These are phyloP conservation scores for Manihot esculenta DNA, from an alignment of 441 rosid species.

Conservation along the genomic window DNA sequence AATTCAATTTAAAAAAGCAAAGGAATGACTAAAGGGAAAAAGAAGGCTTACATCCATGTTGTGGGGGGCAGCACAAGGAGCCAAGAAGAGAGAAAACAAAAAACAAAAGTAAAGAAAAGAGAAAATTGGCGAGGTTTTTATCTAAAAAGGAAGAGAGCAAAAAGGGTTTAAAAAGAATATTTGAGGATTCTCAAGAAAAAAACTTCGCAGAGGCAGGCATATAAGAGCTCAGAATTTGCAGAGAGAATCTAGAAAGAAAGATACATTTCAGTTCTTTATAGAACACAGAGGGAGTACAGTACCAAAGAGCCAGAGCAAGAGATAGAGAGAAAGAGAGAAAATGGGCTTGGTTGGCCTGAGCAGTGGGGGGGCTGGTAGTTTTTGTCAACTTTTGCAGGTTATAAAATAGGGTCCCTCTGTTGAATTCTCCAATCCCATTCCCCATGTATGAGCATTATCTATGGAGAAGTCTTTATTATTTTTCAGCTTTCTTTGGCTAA, in stretches of 20 bases:
- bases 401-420: not conserved
- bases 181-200: conserved; percentile 22
- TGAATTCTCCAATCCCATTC: not conserved
- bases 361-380: not conserved
- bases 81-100: not conserved
- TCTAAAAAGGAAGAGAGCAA: conserved; percentile 8
- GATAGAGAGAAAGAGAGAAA: not conserved
- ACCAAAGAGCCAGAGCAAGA: not conserved
- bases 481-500: not conserved
- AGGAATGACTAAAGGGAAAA: not conserved
- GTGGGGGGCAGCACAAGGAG: not conserved
- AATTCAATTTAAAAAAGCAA: too few species aligned
- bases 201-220: not conserved
- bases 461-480: not conserved
- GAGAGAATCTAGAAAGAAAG: conserved; percentile 35
- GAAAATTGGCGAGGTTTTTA: not conserved
- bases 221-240: conserved; percentile 25
- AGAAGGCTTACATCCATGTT: conserved; percentile 44
- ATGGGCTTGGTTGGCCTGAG: not conserved
- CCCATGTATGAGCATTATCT: not conserved
- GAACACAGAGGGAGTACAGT: conserved; percentile 15
- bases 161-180: not conserved
- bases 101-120: not conserved
- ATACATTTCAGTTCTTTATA: conserved; percentile 23
- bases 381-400: conserved; percentile 16